Conservation (phyloP, 176 grass and related monocot species). For the Urochloa ruziziensis region DNA sequence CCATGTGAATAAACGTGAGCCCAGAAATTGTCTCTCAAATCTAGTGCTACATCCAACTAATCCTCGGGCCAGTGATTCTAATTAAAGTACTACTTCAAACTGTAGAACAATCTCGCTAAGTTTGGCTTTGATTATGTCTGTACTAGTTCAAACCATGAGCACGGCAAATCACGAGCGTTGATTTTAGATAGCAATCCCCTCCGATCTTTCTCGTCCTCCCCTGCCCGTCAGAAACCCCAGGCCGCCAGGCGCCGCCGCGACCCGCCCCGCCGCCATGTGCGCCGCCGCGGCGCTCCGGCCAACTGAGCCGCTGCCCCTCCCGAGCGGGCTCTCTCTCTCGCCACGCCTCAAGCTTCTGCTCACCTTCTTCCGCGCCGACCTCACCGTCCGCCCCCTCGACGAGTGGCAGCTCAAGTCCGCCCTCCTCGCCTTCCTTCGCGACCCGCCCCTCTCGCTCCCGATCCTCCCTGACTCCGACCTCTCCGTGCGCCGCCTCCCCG, state of each 20-base stretch:
- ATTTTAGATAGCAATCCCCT: background rate
- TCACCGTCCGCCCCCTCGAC: constrained; percentile 69
- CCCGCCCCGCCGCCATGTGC: constrained; percentile 35
- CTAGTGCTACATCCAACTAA: too few species aligned
- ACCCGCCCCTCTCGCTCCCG: constrained; percentile 52
- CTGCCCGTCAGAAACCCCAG: constrained; percentile 12
- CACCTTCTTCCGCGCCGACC: constrained; percentile 83
- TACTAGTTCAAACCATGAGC: too few species aligned
- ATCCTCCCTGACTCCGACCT: constrained; percentile 64
- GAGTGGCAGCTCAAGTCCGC: constrained; percentile 86
- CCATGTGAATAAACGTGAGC: too few species aligned
- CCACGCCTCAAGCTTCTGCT: constrained; percentile 78
- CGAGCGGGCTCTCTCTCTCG: constrained; percentile 50
- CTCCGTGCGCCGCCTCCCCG: constrained; percentile 41
- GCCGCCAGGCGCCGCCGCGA: background rate
- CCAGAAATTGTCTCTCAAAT: too few species aligned
- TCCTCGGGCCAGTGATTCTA: too few species aligned
- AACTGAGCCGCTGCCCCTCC: constrained; percentile 55
- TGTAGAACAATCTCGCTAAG: too few species aligned
- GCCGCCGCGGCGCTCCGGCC: constrained; percentile 34
- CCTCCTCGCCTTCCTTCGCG: constrained; percentile 74
- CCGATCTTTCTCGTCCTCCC: background rate
- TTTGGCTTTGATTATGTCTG: too few species aligned
- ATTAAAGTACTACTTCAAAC: too few species aligned
- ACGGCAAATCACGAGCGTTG: background rate